Evolutionary conservation across 1,284 basidiomycete species (phyloP).

Genomic region (Caloboletus inedulis): DNA sequence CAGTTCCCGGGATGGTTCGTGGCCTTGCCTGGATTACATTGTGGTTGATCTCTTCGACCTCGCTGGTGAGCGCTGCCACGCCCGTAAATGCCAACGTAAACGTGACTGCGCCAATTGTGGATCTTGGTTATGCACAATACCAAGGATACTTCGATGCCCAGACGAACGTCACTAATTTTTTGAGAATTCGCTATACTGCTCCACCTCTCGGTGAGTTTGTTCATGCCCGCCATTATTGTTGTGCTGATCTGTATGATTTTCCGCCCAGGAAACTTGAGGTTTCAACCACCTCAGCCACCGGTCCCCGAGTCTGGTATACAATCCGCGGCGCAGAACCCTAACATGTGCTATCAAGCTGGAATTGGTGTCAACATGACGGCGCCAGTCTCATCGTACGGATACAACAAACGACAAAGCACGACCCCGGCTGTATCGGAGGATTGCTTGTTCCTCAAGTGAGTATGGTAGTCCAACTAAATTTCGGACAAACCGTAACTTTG

Average conservation of each 20-base stretch:
- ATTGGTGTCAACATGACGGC: not conserved
- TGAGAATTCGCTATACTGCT: constrained; percentile 20
- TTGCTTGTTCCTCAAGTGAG: constrained; percentile 26
- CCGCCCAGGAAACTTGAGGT: constrained; percentile 13
- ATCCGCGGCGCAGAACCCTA: constrained; percentile 15
- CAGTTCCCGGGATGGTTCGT: constrained; percentile 2
- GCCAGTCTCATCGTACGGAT: not conserved
- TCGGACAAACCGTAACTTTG: not conserved
- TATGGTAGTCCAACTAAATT: not conserved
- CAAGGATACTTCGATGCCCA: constrained; percentile 12
- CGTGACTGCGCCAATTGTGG: constrained; percentile 1
- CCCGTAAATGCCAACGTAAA: not conserved
- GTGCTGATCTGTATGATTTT: not conserved
- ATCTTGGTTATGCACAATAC: constrained; percentile 20
- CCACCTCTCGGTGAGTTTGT: constrained; percentile 14
- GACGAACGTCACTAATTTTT: constrained; percentile 10
- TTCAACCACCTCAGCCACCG: constrained; percentile 16
- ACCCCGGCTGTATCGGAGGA: constrained; percentile 14
- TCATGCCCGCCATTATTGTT: too few relatives aligned
- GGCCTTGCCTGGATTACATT: not conserved
- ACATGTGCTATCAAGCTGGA: constrained; percentile 12
- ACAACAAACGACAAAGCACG: constrained; percentile 3
- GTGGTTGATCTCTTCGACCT: not conserved
- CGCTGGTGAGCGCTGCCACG: not conserved
- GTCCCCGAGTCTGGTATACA: constrained; percentile 4